Conservation (phyloP, 2,329 filamentous ascomycete genomes). For the Grosmannia penicillata region DNA sequence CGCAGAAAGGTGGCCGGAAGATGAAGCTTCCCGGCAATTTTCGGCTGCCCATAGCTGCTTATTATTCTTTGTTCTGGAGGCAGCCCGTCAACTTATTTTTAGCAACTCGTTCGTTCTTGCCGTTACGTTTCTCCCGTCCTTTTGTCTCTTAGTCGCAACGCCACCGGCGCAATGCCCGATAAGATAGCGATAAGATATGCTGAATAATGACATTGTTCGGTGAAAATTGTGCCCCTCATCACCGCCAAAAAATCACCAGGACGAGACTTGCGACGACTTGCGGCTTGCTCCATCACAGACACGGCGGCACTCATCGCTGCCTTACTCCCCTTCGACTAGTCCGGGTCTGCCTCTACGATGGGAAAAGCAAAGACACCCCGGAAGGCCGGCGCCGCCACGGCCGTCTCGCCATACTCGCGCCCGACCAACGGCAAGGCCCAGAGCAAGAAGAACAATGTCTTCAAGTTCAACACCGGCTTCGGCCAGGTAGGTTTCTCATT, state of each 20-base stretch:
- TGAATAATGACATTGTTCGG: background rate
- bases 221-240: conserved; percentile 10
- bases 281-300: too few species aligned
- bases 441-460: conserved; percentile 59
- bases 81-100: too few species aligned
- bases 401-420: conserved; percentile 20
- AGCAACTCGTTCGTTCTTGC: too few species aligned
- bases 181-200: conserved; percentile 7
- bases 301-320: too few species aligned
- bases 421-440: conserved; percentile 10
- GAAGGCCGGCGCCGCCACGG: conserved; percentile 16
- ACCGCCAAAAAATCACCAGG: conserved; percentile 9
- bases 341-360: conserved; percentile 14
- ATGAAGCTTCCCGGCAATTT: too few species aligned
- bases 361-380: conserved; percentile 25
- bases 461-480: conserved; percentile 90
- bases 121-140: too few species aligned
- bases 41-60: too few species aligned
- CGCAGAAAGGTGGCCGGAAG: too few species aligned
- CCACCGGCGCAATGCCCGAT: too few species aligned
- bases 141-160: too few species aligned
- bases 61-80: too few species aligned
- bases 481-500: conserved; percentile 30
- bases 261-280: too few species aligned
- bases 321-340: background rate